A percentile compares a stretch with the other conserved stretches of the same genome.
Conservation (phyloP, 2,329 filamentous ascomycete genomes). For the Arthrocladium fulminans region DNA sequence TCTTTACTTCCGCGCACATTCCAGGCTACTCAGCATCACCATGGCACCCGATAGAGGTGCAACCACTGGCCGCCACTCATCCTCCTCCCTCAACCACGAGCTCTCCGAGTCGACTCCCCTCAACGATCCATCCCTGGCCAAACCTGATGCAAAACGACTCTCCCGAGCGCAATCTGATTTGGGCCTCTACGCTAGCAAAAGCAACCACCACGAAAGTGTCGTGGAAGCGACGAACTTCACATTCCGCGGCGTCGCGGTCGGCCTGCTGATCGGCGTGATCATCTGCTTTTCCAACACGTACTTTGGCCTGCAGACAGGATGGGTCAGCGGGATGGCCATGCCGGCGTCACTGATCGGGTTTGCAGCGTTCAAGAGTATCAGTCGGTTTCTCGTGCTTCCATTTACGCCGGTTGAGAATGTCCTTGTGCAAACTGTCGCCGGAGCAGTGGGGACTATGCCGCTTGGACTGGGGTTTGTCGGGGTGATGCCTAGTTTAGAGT, state of each 20-base stretch:
- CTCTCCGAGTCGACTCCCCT: constrained; percentile 8
- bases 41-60: constrained; percentile 21
- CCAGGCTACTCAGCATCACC: constrained; percentile 52
- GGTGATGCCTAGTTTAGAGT: constrained; percentile 87
- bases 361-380: constrained; percentile 76
- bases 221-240: constrained; percentile 62
- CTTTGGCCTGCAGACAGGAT: constrained; percentile 88
- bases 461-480: constrained; percentile 92
- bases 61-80: background rate
- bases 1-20: background rate
- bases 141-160: constrained; percentile 4
- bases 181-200: constrained; percentile 16
- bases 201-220: background rate
- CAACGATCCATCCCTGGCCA: background rate
- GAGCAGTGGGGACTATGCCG: constrained; percentile 93
- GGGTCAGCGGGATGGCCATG: constrained; percentile 90
- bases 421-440: constrained; percentile 88
- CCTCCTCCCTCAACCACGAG: constrained; percentile 14
- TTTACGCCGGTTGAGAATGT: constrained; percentile 97
- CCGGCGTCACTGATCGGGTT: constrained; percentile 90
- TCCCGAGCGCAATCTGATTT: constrained; percentile 14
- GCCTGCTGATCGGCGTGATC: constrained; percentile 73
- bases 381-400: constrained; percentile 62
- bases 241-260: constrained; percentile 66
- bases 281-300: constrained; percentile 98